Evolutionary conservation across 2,329 filamentous ascomycete species (phyloP).

Genomic region (Colletotrichum sp.): DNA sequence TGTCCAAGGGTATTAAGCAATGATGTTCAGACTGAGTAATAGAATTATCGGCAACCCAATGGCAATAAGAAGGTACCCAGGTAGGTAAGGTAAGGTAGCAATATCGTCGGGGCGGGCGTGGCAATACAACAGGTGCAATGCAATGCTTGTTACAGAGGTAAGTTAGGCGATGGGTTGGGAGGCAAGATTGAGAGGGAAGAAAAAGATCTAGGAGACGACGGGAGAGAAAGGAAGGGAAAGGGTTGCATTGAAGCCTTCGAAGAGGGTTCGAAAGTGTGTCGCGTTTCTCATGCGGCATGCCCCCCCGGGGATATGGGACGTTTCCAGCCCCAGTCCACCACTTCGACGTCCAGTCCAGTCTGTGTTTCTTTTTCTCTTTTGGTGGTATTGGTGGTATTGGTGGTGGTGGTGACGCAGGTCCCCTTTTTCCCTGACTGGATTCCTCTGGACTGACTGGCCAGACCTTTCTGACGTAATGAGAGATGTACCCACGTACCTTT

Average conservation of each 20-base stretch:
- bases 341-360: neutral
- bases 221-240: neutral
- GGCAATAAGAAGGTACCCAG: neutral
- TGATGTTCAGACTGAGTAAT: neutral
- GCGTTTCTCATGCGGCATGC: slow-evolving; percentile 17
- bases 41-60: neutral
- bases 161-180: neutral
- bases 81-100: neutral
- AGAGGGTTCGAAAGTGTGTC: slow-evolving; percentile 21
- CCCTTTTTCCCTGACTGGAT: slow-evolving; percentile 14
- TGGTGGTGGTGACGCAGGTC: slow-evolving; percentile 16
- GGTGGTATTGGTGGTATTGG: neutral
- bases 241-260: slow-evolving; percentile 15
- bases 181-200: neutral
- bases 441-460: neutral
- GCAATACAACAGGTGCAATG: neutral
- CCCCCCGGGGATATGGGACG: slow-evolving; percentile 1
- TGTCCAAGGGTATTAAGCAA: neutral
- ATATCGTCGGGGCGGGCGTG: neutral
- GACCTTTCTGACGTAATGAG: slow-evolving; percentile 15
- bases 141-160: neutral
- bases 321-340: slow-evolving; percentile 9
- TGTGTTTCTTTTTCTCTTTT: neutral
- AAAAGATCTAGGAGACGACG: neutral
- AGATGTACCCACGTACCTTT: neutral